These are phyloP conservation scores for Coix lacrymajobi DNA, from an alignment of 176 grass and related monocot genomes.

Conservation along the genomic window DNA sequence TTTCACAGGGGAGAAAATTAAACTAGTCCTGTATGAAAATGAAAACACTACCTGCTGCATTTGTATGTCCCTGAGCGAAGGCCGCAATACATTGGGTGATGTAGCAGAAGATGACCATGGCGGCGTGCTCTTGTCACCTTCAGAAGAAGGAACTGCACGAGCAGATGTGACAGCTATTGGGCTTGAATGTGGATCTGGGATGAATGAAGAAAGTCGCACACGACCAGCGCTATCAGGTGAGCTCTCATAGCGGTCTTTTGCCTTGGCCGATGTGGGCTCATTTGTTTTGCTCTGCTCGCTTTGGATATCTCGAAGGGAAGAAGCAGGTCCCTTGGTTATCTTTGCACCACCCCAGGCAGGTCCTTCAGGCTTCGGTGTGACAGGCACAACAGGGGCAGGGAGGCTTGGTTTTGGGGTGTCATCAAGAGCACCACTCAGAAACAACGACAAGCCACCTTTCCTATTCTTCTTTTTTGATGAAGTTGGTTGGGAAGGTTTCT, in stretches of 20 bases:
- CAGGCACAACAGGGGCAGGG: slow-evolving; percentile 33
- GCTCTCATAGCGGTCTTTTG: slow-evolving; percentile 43
- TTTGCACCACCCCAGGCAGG: slow-evolving; percentile 94
- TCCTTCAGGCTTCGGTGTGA: slow-evolving; percentile 66
- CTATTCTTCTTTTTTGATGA: slow-evolving; percentile 91
- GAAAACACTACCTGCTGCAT: slow-evolving; percentile 77
- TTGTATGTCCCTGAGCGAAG: slow-evolving; percentile 94
- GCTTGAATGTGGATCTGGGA: slow-evolving; percentile 42
- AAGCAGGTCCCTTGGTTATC: slow-evolving; percentile 54
- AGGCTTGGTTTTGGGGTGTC: slow-evolving; percentile 58
- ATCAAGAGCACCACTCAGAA: slow-evolving; percentile 94
- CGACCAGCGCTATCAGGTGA: slow-evolving; percentile 38
- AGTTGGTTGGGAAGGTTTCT: slow-evolving; percentile 42
- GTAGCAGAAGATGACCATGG: slow-evolving; percentile 75
- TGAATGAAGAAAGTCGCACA: slow-evolving; percentile 62
- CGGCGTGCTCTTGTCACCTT: slow-evolving; percentile 75
- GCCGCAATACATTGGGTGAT: slow-evolving; percentile 57
- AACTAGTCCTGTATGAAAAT: background rate
- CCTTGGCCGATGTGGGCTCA: slow-evolving; percentile 21
- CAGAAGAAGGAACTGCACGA: slow-evolving; percentile 34
- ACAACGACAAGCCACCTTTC: slow-evolving; percentile 91
- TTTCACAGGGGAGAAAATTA: background rate
- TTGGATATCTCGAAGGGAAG: slow-evolving; percentile 92
- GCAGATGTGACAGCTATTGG: slow-evolving; percentile 56
- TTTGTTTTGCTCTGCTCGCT: slow-evolving; percentile 78